A percentile compares a stretch with the other conserved stretches of the same genome.
Evolutionary conservation across 140 eudicot genomes (phyloP).

Genomic region (Artemisia princeps): DNA sequence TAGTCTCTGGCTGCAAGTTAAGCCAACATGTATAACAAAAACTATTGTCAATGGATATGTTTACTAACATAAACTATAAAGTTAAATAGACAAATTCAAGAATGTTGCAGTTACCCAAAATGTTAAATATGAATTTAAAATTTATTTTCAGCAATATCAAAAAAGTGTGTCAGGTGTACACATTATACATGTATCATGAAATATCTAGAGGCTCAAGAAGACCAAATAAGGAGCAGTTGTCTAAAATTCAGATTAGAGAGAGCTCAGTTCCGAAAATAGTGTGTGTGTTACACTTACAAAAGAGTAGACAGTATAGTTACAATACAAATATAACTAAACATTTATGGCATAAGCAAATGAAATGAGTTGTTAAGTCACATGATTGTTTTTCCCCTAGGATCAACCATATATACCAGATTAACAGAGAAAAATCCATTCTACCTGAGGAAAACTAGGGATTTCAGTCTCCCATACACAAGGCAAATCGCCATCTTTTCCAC

Average conservation of each 20-base stretch:
- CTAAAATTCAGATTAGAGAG: too few species aligned
- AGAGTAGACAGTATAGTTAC: background rate
- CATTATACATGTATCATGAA: background rate
- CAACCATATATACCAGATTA: background rate
- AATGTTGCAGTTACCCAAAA: constrained; percentile 11
- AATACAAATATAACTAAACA: background rate
- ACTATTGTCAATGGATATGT: constrained; percentile 17
- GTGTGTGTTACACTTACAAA: background rate
- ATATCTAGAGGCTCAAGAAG: background rate
- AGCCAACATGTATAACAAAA: constrained; percentile 17
- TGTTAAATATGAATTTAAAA: constrained; percentile 1
- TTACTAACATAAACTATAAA: constrained; percentile 13
- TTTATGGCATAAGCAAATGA: constrained; percentile 4
- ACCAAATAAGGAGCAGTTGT: too few species aligned
- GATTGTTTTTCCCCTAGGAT: background rate
- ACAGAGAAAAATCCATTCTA: constrained; percentile 25
- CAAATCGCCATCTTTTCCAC: constrained; percentile 88
- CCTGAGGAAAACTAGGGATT: constrained; percentile 90
- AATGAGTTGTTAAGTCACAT: background rate
- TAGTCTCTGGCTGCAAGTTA: constrained; percentile 73
- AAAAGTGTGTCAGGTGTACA: background rate
- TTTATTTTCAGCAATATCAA: background rate
- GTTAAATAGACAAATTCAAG: constrained; percentile 4
- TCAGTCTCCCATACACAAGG: constrained; percentile 95
- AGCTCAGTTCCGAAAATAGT: too few species aligned